Evolutionary conservation across 2,329 filamentous ascomycete species (phyloP), one percentile per base, ranked within the genome.

Genomic region (Lachnellula hyalina): DNA sequence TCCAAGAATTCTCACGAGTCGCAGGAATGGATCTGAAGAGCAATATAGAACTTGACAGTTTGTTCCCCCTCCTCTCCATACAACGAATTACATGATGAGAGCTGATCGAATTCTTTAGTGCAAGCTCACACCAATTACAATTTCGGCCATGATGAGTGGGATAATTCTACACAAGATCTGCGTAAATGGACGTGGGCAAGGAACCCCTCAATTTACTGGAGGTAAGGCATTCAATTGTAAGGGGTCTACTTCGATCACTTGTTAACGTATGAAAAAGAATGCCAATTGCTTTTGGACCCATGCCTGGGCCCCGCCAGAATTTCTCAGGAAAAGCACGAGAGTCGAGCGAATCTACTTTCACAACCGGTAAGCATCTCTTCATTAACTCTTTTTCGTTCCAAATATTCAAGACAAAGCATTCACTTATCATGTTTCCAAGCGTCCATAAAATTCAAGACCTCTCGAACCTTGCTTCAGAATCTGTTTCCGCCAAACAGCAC

Each of bases 1-100:
- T 87, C 5, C 84, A 87, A 63, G 73, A 81, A 11, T 79, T 74
- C 55, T 82, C 83, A 1, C 75, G 84, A 5, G 32, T 40, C 4
- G 44, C 44, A n/a, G 51, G 51, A 3, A 25, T n/a, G 25, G 51
- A 53, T 44, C 25, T 50, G 14, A 28, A 41, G 19, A 0, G 63
- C 67, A 54, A 1, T 69, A 78, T 84, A 55, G 68, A 74, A 4
- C 68, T 72, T 2, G 69, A 72, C 1, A 67, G 68, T n/a, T 67
- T 67, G 23, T 87, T 12, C 72, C 73, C 66, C 14, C n/a, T 28
- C 19, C 28, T 32, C 11, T 32, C 28, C 9, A 12, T 32, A 41
- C 15, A n/a, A 17, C 15, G 11, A 41, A 4, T 41, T 17, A 15
- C 5, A 2, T 19, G 8, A 17, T 40, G 41, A 44, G 41, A 17